Evolutionary conservation across 345 rosid genomes (phyloP).

Genomic region (Arabis hirsuta): DNA sequence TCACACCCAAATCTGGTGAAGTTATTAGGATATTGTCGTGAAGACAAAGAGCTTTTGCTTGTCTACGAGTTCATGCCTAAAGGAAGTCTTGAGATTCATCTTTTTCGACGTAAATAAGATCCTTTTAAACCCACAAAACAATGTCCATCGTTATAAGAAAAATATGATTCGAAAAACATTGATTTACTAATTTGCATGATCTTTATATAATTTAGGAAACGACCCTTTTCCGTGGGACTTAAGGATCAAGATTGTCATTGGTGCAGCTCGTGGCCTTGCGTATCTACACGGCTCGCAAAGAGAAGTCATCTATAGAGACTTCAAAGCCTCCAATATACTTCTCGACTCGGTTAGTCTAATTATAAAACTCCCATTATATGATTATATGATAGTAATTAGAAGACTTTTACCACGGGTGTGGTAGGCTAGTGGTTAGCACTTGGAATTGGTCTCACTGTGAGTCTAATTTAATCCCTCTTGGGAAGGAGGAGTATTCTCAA

Average conservation of each 20-base stretch:
- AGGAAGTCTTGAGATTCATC: conserved; percentile 83
- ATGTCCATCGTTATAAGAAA: neutral
- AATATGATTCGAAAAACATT: neutral
- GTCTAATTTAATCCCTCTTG: too few species aligned
- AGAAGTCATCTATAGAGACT: conserved; percentile 82
- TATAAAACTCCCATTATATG: neutral
- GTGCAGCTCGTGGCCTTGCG: conserved; percentile 82
- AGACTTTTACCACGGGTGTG: neutral
- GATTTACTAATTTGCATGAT: neutral
- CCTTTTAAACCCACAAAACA: conserved; percentile 6
- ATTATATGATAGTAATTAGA: too few species aligned
- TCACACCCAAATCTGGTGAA: conserved; percentile 83
- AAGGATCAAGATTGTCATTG: conserved; percentile 73
- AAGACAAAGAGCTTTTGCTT: conserved; percentile 69
- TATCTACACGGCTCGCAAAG: conserved; percentile 73
- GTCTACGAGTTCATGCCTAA: conserved; percentile 84
- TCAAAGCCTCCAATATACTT: conserved; percentile 82
- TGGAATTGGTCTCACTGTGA: too few species aligned
- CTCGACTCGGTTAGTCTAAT: conserved; percentile 66
- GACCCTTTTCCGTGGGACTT: conserved; percentile 84
- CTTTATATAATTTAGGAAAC: conserved; percentile 33
- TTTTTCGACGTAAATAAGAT: conserved; percentile 69
- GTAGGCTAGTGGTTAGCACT: too few species aligned
- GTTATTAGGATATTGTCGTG: conserved; percentile 82
- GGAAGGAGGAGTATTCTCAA: too few species aligned